These are phyloP conservation scores for Fusarium redolens DNA, from an alignment of 2,329 filamentous ascomycete species.

Conservation along the genomic window DNA sequence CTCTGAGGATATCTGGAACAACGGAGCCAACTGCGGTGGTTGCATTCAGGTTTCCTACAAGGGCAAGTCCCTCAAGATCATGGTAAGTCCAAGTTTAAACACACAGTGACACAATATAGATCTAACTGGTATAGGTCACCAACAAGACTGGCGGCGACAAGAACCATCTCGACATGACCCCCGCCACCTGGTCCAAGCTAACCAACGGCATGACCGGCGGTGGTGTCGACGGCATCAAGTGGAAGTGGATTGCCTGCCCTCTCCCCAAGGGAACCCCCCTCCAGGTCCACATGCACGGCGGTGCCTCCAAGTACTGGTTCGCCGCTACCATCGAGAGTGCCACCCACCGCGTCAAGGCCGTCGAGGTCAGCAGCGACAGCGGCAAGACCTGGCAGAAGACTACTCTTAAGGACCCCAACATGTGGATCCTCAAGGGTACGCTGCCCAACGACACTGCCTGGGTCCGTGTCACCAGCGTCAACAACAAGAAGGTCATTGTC, in stretches of 20 bases:
- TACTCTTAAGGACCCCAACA: constrained; percentile 7
- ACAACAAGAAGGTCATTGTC: constrained; percentile 21
- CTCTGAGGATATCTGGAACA: constrained; percentile 17
- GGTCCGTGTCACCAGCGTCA: constrained; percentile 15
- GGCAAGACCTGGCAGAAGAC: constrained; percentile 16
- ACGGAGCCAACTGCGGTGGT: constrained; percentile 17
- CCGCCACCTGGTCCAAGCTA: constrained; percentile 14
- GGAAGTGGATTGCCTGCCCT: constrained; percentile 26
- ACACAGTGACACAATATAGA: rapidly evolving
- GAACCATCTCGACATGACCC: constrained; percentile 25
- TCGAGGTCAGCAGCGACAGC: constrained; percentile 16
- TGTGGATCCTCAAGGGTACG: constrained; percentile 16
- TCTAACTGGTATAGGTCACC: not conserved
- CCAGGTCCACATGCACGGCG: constrained; percentile 20
- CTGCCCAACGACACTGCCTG: constrained; percentile 13
- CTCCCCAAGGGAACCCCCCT: not conserved
- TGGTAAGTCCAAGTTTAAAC: not conserved
- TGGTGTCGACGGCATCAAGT: constrained; percentile 18
- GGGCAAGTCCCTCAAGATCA: constrained; percentile 10
- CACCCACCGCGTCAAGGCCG: constrained; percentile 20
- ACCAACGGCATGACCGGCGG: constrained; percentile 15
- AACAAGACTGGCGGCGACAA: constrained; percentile 20
- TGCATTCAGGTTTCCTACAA: constrained; percentile 11
- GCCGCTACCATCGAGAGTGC: constrained; percentile 18
- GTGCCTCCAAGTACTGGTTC: constrained; percentile 24